Conservation (phyloP, 1,284 basidiomycete species). For the Melampsora medusae region DNA sequence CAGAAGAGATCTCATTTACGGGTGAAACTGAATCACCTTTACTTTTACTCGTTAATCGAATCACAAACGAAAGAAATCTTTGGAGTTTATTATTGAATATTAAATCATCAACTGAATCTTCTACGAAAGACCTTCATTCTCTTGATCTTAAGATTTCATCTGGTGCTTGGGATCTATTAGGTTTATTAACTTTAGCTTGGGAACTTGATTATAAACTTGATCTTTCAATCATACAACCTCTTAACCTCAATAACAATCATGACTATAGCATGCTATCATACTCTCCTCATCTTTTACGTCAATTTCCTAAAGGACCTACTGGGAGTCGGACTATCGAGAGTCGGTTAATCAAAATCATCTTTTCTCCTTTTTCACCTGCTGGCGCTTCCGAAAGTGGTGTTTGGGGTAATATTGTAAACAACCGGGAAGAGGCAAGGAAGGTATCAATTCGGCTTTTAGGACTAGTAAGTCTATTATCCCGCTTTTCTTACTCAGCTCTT, state of each 20-base stretch:
- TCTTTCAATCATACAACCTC: neutral
- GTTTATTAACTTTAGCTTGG: constrained; percentile 21
- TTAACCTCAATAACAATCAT: neutral
- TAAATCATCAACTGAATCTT: neutral
- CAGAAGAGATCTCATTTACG: neutral
- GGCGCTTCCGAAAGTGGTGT: constrained; percentile 8
- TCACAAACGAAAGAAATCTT: neutral
- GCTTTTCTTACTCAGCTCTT: too few species aligned
- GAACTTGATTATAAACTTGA: constrained; percentile 31
- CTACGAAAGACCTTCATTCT: neutral
- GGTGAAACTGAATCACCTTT: neutral
- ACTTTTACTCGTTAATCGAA: neutral
- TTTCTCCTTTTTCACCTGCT: constrained; percentile 14
- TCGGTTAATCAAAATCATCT: constrained; percentile 27
- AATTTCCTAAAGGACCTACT: constrained; percentile 6
- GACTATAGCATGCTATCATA: neutral
- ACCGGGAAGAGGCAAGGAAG: constrained; percentile 5
- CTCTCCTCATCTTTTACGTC: constrained; percentile 31
- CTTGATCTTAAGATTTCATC: constrained; percentile 2
- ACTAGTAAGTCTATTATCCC: constrained; percentile 6
- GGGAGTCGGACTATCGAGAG: constrained; percentile 14
- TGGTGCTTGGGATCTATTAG: constrained; percentile 35
- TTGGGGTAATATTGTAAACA: constrained; percentile 26
- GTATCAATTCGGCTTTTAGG: constrained; percentile 30
- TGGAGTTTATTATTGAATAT: constrained; percentile 14